Evolutionary conservation across 2,329 filamentous ascomycete genomes (phyloP), one percentile per base, ranked within the genome.

Genomic region (Sporothrix euskadiensis): DNA sequence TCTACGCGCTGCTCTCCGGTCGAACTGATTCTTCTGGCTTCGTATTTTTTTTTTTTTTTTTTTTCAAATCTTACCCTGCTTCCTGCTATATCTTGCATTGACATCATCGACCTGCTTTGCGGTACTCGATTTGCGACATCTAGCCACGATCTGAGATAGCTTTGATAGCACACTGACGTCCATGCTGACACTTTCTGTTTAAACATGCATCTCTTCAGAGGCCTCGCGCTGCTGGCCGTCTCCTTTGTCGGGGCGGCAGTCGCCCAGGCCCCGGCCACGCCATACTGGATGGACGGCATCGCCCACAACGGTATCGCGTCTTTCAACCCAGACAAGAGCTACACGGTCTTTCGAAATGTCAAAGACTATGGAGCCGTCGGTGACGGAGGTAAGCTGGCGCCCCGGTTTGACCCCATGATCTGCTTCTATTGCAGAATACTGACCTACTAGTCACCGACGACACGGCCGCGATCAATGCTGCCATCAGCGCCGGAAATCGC

Each of bases 381-480:
- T 75, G 92, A 96, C 77, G 93, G 92, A 56, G 78, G 79, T 80
- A 66, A 56, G 77, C 4, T 1, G 14, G 14, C 44, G 14, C 14
- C 63, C n/a, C 1, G 8, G 2, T 22, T 6, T 19, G 26, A 35
- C 35, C 35, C 52, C 16, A 4, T 19, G 12, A 0, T 16, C 10
- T 16, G 47, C 12, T 5, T 22, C 19, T 14, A 14, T 30, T 19
- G 12, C 39, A n/a, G 22, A 16, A 26, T 54, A 35, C n/a, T 71
- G 35, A 71, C 57, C 2, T 39, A n/a, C 12, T 56, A 81, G 80
- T 80, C 0, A 90, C 91, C 1, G 93, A 96, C 76, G 93, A 96
- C 78, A 94, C 93, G 1, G 84, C 83, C 12, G 89, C 88, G 19
- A 88, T 96, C 74, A 91, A 94, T 78, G 83, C 83, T n/a, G 87